Conservation (phyloP, 352 stramenopile genomes). For the Globisporangium nunn region DNA sequence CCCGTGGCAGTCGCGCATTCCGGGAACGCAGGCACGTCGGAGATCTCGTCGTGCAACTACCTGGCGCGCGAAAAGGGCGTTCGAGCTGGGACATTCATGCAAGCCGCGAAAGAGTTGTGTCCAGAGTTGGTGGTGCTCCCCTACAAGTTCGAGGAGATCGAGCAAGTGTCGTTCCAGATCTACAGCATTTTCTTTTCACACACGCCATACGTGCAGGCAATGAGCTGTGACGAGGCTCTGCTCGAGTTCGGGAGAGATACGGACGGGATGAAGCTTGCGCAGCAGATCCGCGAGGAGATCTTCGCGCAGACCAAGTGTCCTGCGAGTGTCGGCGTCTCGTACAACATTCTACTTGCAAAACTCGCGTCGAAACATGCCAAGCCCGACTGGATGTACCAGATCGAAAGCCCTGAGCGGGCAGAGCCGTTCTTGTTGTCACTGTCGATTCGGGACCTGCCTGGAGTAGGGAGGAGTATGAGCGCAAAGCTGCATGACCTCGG, state of each 20-base stretch:
- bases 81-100: conserved; percentile 93
- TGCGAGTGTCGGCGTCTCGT: conserved; percentile 90
- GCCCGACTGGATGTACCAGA: conserved; percentile 80
- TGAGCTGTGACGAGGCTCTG: conserved; percentile 95
- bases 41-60: conserved; percentile 96
- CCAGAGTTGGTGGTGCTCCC: conserved; percentile 89
- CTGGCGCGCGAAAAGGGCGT: conserved; percentile 88
- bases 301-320: conserved; percentile 81
- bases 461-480: conserved; percentile 59
- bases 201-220: conserved; percentile 87
- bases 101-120: conserved; percentile 86
- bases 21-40: conserved; percentile 61
- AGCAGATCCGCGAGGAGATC: conserved; percentile 60
- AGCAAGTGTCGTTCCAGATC: conserved; percentile 90
- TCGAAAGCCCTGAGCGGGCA: conserved; percentile 33
- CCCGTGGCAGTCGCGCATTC: conserved; percentile 91
- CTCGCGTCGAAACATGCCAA: conserved; percentile 92
- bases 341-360: conserved; percentile 93
- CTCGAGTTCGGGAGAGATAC: conserved; percentile 76
- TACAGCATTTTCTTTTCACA: conserved; percentile 88
- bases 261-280: conserved; percentile 62
- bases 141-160: conserved; percentile 91
- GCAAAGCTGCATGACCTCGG: conserved; percentile 65
- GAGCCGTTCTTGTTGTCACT: conserved; percentile 64
- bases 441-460: conserved; percentile 68